Base-by-base conservation (phyloP, 768 basidiomycete genomes). In the Tricholoma sp. region DNA sequence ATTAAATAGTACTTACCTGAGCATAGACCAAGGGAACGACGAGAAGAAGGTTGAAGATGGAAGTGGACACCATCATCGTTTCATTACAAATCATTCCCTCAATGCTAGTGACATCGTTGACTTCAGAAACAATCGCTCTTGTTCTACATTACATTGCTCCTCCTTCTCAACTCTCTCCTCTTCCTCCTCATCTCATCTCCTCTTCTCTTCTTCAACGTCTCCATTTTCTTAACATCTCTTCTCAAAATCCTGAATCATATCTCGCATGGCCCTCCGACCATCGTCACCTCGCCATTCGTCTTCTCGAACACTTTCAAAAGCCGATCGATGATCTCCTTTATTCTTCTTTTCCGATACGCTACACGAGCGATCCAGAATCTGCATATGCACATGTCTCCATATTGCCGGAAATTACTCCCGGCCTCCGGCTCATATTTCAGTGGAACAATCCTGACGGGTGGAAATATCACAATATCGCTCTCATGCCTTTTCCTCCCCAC, bases 401-500 rank as follows among this genome's bases (percentile, higher is more conserved):
- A 73, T 73, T 75, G 57, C 61, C 72, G 8, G 59, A 58, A 5
- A 41, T 61, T 52, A 46, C 62, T 55, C 55, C 69, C 55, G 72
- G 66, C 39, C 71, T 88, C 59, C 79, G 87, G 59, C 74, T 91
- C 50, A 72, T 89, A 61, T 89, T 91, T 67, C 82, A 80, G 34
- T 89, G 85, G 85, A 81, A 88, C 66, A 43, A 59, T 27, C 50
- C 62, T 14, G 69, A 69, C 52, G 71, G 70, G 18, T 91, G 89
- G 89, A 83, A 76, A 65, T 91, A 88, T 64, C 86, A 88, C 70
- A 85, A 89, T 68, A 70, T 79, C 34, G 74, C 79, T 35, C 66
- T 80, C 64, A 88, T 90, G 85, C 88, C 88, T 10, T 89, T 89
- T 65, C 89, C 89, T 14, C 64, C 74, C 18, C 63, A 73, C 59